phyloP scores from a whole-genome alignment of 2,329 filamentous ascomycete species.

The Calycina herbarum region DNA sequence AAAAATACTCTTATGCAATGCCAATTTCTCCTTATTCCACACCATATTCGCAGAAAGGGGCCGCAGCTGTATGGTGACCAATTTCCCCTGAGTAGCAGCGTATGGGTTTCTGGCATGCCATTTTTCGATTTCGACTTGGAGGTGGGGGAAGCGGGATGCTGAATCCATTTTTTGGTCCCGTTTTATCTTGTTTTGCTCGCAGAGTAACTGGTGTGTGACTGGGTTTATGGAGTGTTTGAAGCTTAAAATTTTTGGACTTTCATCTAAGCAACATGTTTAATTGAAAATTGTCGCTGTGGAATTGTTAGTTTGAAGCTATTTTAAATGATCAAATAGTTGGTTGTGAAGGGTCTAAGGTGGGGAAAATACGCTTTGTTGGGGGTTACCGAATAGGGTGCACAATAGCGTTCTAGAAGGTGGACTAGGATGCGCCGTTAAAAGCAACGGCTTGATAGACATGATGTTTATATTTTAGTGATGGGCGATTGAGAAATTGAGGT shows the following conservation, averaged over 20 bases:
- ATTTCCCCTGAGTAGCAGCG: neutral
- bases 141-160: neutral
- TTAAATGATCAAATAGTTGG: neutral
- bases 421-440: neutral
- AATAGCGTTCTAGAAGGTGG: neutral
- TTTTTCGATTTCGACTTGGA: slow-evolving; percentile 4
- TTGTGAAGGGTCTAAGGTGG: neutral
- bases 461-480: no score
- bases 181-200: neutral
- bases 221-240: neutral
- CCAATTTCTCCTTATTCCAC: neutral
- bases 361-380: slow-evolving; percentile 1
- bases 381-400: neutral
- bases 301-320: neutral
- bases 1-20: neutral
- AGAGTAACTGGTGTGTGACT: neutral
- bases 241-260: neutral
- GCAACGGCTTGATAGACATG: no score
- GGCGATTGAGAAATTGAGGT: no score
- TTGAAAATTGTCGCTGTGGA: neutral
- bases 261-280: neutral
- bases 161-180: neutral
- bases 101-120: slow-evolving; percentile 1
- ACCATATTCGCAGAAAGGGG: neutral
- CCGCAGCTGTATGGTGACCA: neutral